These are phyloP conservation scores for Xylariaceae sp. DNA, from an alignment of 2,329 filamentous ascomycete species.

Conservation along the genomic window DNA sequence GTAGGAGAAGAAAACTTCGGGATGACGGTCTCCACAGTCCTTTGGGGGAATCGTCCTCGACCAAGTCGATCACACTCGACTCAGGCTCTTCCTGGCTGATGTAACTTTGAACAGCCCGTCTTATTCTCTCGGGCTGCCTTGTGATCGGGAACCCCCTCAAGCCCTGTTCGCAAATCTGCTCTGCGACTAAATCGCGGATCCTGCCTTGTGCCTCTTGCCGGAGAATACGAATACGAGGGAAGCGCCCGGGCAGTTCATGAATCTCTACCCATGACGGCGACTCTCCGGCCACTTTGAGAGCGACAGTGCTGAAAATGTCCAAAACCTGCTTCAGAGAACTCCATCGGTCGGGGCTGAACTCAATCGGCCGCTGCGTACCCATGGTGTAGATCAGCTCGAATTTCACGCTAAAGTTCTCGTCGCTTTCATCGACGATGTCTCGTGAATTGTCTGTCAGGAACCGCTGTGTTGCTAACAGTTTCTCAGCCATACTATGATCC, in stretches of 20 bases:
- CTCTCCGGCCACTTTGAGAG: slow-evolving; percentile 21
- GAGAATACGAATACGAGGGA: slow-evolving; percentile 47
- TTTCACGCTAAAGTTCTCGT: slow-evolving; percentile 57
- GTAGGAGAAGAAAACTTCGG: slow-evolving; percentile 36
- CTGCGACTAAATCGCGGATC: slow-evolving; percentile 31
- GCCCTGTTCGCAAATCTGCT: slow-evolving; percentile 39
- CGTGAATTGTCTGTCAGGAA: slow-evolving; percentile 41
- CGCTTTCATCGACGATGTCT: slow-evolving; percentile 62
- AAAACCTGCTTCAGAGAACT: slow-evolving; percentile 49
- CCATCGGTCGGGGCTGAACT: slow-evolving; percentile 55
- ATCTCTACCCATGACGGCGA: slow-evolving; percentile 41
- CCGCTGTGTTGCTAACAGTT: slow-evolving; percentile 36
- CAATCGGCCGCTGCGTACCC: slow-evolving; percentile 45
- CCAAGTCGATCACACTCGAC: slow-evolving; percentile 23
- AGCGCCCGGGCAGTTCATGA: slow-evolving; percentile 29
- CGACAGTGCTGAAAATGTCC: slow-evolving; percentile 31
- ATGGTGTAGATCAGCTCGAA: slow-evolving; percentile 63
- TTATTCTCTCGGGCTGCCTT: slow-evolving; percentile 25
- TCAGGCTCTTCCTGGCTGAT: slow-evolving; percentile 34
- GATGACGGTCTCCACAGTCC: slow-evolving; percentile 34
- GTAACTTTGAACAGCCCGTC: slow-evolving; percentile 36
- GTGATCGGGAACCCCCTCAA: slow-evolving; percentile 37
- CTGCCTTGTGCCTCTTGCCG: slow-evolving; percentile 21
- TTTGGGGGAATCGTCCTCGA: slow-evolving; percentile 28
- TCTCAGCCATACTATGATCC: slow-evolving; percentile 23